Evolutionary conservation across 495 filamentous ascomycete genomes (phyloP).

Genomic region (Tuber indicum): DNA sequence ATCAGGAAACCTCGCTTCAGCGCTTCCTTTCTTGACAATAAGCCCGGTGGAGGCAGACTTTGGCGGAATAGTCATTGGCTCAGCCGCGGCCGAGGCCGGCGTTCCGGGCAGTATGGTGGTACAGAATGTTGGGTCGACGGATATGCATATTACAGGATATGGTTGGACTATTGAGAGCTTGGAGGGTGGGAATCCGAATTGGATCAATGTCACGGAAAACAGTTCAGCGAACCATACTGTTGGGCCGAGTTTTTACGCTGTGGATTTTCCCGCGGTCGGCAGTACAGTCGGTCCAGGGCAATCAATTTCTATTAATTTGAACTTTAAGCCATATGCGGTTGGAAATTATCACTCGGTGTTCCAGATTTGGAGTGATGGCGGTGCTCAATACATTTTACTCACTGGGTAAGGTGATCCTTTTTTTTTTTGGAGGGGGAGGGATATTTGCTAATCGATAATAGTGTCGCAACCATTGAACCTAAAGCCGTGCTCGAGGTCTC

Average conservation of each 20-base stretch:
- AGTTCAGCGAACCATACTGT: constrained; percentile 8
- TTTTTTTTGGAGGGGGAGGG: neutral
- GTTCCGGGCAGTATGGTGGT: constrained; percentile 41
- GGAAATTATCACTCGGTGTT: constrained; percentile 41
- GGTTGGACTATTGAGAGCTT: constrained; percentile 40
- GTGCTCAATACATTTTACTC: constrained; percentile 39
- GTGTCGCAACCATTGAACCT: constrained; percentile 37
- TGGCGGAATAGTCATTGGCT: constrained; percentile 43
- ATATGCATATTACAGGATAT: constrained; percentile 43
- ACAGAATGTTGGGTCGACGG: constrained; percentile 40
- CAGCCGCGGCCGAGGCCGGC: constrained; percentile 32
- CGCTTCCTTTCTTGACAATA: constrained; percentile 39
- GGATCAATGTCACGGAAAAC: constrained; percentile 36
- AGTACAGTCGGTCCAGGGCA: constrained; percentile 32
- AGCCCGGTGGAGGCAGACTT: constrained; percentile 42
- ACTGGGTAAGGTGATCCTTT: constrained; percentile 15
- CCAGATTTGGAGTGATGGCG: constrained; percentile 41
- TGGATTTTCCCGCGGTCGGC: constrained; percentile 38
- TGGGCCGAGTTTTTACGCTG: constrained; percentile 41
- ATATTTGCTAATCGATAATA: constrained; percentile 12
- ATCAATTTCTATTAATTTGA: constrained; percentile 38
- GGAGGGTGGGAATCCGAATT: constrained; percentile 23
- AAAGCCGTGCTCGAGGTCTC: constrained; percentile 41
- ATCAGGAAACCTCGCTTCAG: constrained; percentile 40
- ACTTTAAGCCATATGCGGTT: constrained; percentile 35